These are phyloP conservation scores for Halophytophthora polymorphica DNA, from an alignment of 352 stramenopile genomes.

Conservation along the genomic window DNA sequence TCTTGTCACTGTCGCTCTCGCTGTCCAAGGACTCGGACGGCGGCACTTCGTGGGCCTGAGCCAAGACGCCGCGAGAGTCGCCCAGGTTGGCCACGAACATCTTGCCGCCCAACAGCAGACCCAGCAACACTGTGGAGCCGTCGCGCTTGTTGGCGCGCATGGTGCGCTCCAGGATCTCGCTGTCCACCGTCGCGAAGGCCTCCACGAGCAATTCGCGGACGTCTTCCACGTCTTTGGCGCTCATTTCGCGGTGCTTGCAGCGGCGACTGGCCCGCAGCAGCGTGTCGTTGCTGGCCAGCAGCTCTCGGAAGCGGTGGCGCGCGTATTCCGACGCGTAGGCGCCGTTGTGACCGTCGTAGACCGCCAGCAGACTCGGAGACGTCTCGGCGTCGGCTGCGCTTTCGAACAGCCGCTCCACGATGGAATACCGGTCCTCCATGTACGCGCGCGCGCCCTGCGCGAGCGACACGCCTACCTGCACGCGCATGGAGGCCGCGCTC, in stretches of 20 bases:
- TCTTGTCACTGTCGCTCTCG: too few species aligned
- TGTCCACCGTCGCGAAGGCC: constrained; percentile 59
- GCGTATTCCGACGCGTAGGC: constrained; percentile 66
- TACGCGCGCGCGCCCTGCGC: constrained; percentile 69
- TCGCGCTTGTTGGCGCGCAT: constrained; percentile 69
- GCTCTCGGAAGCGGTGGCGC: constrained; percentile 49
- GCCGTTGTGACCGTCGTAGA: constrained; percentile 81
- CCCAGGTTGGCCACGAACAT: constrained; percentile 78
- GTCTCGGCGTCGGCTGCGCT: constrained; percentile 32
- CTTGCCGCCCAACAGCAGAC: constrained; percentile 62
- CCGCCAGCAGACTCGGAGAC: constrained; percentile 53
- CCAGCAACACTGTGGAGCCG: constrained; percentile 71
- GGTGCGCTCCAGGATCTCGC: constrained; percentile 69
- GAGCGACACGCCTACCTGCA: constrained; percentile 44
- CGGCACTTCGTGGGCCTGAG: constrained; percentile 28
- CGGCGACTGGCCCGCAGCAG: constrained; percentile 47
- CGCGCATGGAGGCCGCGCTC: constrained; percentile 25
- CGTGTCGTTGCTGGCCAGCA: constrained; percentile 46
- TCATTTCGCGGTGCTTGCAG: constrained; percentile 25
- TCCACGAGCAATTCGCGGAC: constrained; percentile 53
- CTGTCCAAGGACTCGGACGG: too few species aligned
- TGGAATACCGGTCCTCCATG: constrained; percentile 79
- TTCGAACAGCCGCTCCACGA: constrained; percentile 59
- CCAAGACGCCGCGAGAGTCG: constrained; percentile 68
- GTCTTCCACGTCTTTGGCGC: constrained; percentile 41